Conservation (phyloP, 1,284 basidiomycete species). For the Puccinia novopanici region DNA sequence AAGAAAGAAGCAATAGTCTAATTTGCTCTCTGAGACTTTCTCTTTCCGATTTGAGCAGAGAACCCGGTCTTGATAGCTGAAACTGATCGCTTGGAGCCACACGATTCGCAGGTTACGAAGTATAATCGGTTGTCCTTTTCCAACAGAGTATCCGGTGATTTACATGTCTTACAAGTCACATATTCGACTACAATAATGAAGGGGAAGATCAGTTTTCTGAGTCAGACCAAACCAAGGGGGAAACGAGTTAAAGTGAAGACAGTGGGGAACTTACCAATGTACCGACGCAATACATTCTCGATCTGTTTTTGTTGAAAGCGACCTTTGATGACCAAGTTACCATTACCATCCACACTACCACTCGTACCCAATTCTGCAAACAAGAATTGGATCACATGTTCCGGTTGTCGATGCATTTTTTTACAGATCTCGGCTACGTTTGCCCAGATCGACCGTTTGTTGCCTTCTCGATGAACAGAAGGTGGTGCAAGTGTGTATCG, state of each 20-base stretch:
- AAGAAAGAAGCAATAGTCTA: not conserved
- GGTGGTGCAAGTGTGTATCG: conserved; percentile 98
- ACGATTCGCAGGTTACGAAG: conserved; percentile 96
- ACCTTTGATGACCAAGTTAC: conserved; percentile 92
- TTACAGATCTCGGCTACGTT: conserved; percentile 98
- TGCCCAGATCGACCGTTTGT: conserved; percentile 95
- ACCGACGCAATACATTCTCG: conserved; percentile 92
- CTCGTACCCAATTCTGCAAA: conserved; percentile 99
- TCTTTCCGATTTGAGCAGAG: conserved; percentile 87
- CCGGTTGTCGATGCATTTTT: conserved; percentile 97
- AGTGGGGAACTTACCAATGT: conserved; percentile 74
- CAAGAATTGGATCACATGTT: conserved; percentile 96
- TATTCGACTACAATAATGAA: conserved; percentile 74
- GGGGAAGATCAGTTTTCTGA: not conserved
- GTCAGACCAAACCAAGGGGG: not conserved
- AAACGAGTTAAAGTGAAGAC: not conserved
- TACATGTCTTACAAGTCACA: conserved; percentile 99
- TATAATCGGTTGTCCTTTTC: conserved; percentile 98
- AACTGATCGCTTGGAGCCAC: conserved; percentile 77
- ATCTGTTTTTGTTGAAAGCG: conserved; percentile 98
- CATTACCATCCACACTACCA: conserved; percentile 88
- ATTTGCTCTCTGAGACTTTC: conserved; percentile 54
- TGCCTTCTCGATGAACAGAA: conserved; percentile 84
- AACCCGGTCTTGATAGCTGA: conserved; percentile 97
- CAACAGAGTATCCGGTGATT: conserved; percentile 93